Evolutionary conservation across 1,139 yeast species (phyloP), one percentile per base, ranked within the genome.

Genomic region (Sugiyamaella paludigena): DNA sequence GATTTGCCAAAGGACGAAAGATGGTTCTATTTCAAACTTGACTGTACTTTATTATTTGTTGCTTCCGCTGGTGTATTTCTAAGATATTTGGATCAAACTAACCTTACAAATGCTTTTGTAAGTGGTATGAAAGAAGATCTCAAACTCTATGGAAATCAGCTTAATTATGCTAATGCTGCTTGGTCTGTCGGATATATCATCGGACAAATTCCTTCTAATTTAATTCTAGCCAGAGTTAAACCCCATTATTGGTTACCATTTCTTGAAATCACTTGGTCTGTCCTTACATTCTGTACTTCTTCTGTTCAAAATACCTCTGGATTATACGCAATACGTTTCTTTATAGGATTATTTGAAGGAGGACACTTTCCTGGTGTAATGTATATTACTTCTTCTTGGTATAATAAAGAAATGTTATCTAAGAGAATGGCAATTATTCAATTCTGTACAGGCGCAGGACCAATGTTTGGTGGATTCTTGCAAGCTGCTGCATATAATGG

Each of bases 131-230:
- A 50, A 36, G 56, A 47, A 11, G 67, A 63, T 44, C 53, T 62
- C 39, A 70, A 74, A 13, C 77, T 84, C 79, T 64, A 72, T 54
- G 86, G 86, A 11, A 81, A 81, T 54, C 84, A 83, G 59, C 77
- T 78, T 65, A 81, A 78, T 49, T 69, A 79, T 58, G 78, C 85
- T 5, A 82, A 78, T 57, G 80, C 78, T 15, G 66, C 81, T 63
- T 82, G 77, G 63, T 74, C 69, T 35, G 75, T 80, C 49, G 88
- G 86, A 49, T 75, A 77, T 56, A 74, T 80, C 38, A 66, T 83
- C 16, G 79, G 80, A 61, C 84, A 80, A 61, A 64, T 73, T 16
- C 74, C 74, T 11, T 53, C 67, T 63, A 54, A 57, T 64, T 45
- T 71, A 62, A 55, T 56, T 64, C 24, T 60, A 66, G 48, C 66